A percentile compares a stretch with the other conserved stretches of the same genome.
Evolutionary conservation across 169 alveolate genomes (phyloP).

Genomic region (Plasmodium coatneyi): DNA sequence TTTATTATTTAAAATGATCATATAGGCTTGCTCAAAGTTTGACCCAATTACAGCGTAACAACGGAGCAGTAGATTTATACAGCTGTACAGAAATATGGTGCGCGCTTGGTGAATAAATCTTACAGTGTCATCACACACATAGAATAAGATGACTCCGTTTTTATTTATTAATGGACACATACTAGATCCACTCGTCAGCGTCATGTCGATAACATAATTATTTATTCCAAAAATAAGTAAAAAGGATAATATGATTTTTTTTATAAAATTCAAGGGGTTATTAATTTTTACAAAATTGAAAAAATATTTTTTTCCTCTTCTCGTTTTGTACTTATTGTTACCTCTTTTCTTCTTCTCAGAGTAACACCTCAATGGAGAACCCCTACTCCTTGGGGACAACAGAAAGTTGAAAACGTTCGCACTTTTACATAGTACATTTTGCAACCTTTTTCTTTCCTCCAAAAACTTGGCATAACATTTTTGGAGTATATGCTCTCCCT

Average conservation of each 20-base stretch:
- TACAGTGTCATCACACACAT: slow-evolving; percentile 56
- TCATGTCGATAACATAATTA: slow-evolving; percentile 71
- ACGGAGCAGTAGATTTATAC: slow-evolving; percentile 9
- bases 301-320: background rate
- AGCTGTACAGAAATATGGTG: slow-evolving; percentile 4
- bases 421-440: background rate
- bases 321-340: background rate
- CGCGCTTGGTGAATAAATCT: slow-evolving; percentile 12
- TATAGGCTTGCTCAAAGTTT: background rate
- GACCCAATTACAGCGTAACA: background rate
- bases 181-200: slow-evolving; percentile 77
- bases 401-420: background rate
- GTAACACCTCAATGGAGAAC: background rate
- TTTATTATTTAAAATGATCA: background rate
- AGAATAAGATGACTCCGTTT: slow-evolving; percentile 73
- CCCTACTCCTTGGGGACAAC: background rate
- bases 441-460: slow-evolving; percentile 3
- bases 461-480: background rate
- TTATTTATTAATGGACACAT: slow-evolving; percentile 72
- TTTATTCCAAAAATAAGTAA: slow-evolving; percentile 56
- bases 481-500: background rate
- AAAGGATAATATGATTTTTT: slow-evolving; percentile 37
- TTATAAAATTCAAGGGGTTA: slow-evolving; percentile 31
- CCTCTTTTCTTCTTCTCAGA: slow-evolving; percentile 1
- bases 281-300: slow-evolving; percentile 13